Conservation (phyloP, 1,284 basidiomycete genomes). For the Megacollybia platyphylla region DNA sequence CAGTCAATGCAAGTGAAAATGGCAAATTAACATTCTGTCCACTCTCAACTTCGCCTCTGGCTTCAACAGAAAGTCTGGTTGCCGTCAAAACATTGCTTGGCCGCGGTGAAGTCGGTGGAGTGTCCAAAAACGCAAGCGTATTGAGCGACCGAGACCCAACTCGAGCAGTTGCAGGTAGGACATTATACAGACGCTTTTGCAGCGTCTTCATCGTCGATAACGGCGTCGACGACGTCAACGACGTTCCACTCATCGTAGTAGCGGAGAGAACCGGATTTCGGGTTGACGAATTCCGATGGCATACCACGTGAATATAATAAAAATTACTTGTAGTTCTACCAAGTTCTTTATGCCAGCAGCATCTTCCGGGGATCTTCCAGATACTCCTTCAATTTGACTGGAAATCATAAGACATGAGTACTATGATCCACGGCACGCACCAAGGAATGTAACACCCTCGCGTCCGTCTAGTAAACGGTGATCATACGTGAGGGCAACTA, state of each 20-base stretch:
- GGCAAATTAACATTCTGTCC: slow-evolving; percentile 14
- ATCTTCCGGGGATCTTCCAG: slow-evolving; percentile 47
- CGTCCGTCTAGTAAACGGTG: slow-evolving; percentile 93
- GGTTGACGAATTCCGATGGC: no score
- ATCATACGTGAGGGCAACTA: slow-evolving; percentile 91
- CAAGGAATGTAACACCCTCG: slow-evolving; percentile 96
- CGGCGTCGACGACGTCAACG: slow-evolving; percentile 4
- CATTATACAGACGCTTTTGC: slow-evolving; percentile 38
- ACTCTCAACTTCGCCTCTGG: slow-evolving; percentile 26
- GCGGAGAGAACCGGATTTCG: neutral
- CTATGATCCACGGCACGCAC: slow-evolving; percentile 30
- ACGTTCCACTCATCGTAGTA: slow-evolving; percentile 1
- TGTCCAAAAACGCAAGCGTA: slow-evolving; percentile 35
- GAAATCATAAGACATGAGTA: slow-evolving; percentile 1
- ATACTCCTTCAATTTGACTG: slow-evolving; percentile 40
- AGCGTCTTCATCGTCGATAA: slow-evolving; percentile 34
- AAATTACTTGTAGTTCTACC: no score
- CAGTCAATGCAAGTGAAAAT: slow-evolving; percentile 30
- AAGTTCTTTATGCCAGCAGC: slow-evolving; percentile 23
- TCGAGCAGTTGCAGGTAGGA: slow-evolving; percentile 26
- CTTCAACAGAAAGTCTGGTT: slow-evolving; percentile 33
- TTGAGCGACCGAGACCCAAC: slow-evolving; percentile 29
- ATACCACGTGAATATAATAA: no score
- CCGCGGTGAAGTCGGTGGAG: slow-evolving; percentile 24
- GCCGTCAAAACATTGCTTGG: slow-evolving; percentile 26